These are phyloP conservation scores for Lepraria neglecta DNA, from an alignment of 495 filamentous ascomycete species.

Conservation along the genomic window DNA sequence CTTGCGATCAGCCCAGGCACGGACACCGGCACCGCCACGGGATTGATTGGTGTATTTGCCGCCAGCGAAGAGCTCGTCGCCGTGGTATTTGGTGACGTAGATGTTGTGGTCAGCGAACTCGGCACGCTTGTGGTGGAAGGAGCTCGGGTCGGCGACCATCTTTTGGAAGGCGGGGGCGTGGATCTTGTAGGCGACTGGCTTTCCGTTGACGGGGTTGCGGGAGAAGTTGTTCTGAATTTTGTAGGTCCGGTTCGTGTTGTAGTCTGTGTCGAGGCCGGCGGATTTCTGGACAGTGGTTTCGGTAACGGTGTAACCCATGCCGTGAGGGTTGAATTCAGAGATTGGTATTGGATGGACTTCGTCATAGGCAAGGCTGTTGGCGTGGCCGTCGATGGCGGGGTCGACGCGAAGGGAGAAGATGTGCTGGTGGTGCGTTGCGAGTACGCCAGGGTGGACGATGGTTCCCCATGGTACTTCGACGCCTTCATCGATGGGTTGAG, in stretches of 20 bases:
- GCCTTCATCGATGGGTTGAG: constrained; percentile 70
- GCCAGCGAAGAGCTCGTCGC: constrained; percentile 73
- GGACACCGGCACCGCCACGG: constrained; percentile 52
- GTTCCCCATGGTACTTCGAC: constrained; percentile 70
- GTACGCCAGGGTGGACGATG: constrained; percentile 76
- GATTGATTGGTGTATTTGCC: constrained; percentile 87
- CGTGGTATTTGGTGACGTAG: constrained; percentile 72
- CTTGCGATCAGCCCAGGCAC: constrained; percentile 46
- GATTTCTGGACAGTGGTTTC: constrained; percentile 56
- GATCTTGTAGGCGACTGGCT: constrained; percentile 76
- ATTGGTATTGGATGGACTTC: constrained; percentile 69
- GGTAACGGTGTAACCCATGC: constrained; percentile 65
- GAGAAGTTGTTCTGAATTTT: constrained; percentile 68
- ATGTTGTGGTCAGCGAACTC: constrained; percentile 79
- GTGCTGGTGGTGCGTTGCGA: constrained; percentile 78
- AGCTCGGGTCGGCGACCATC: constrained; percentile 62
- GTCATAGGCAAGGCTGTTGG: constrained; percentile 64
- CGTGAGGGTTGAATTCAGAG: constrained; percentile 68
- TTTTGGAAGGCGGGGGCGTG: constrained; percentile 68
- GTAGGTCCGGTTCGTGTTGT: constrained; percentile 60
- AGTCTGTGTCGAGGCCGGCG: constrained; percentile 58
- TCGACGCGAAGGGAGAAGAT: constrained; percentile 86
- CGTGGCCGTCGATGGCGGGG: constrained; percentile 69
- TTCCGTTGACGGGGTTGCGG: constrained; percentile 65
- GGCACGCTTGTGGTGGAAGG: constrained; percentile 64